Percentiles rank a stretch among this genome's conserved stretches.
phyloP scores from a whole-genome alignment of 257 asterid species.

The Marsdenia floribunda region DNA sequence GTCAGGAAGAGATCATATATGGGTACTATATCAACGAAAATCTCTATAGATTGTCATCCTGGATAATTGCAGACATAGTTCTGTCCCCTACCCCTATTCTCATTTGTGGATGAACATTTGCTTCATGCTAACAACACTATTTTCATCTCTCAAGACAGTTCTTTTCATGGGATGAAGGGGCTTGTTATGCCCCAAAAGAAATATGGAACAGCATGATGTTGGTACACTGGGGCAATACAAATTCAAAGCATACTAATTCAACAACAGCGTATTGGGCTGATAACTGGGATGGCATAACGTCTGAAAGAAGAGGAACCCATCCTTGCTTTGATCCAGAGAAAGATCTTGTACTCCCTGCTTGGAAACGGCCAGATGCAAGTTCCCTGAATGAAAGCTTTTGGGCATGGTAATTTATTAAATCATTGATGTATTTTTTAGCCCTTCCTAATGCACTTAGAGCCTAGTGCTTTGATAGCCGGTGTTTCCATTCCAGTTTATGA shows the following conservation, averaged over 20 bases:
- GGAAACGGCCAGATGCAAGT: constrained; percentile 74
- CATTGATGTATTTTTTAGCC: background rate
- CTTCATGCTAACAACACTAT: constrained; percentile 19
- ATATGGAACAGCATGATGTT: constrained; percentile 98
- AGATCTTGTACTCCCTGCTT: constrained; percentile 95
- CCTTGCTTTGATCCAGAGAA: constrained; percentile 86
- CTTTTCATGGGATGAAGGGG: constrained; percentile 99
- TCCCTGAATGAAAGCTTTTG: constrained; percentile 53
- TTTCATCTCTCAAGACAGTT: constrained; percentile 48
- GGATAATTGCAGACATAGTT: background rate
- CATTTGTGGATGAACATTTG: background rate
- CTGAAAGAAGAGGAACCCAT: constrained; percentile 85
- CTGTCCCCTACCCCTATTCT: background rate
- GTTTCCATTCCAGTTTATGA: constrained; percentile 3
- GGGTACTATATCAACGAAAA: constrained; percentile 48
- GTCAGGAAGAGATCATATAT: constrained; percentile 91
- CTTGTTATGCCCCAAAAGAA: constrained; percentile 98
- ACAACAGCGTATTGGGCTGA: constrained; percentile 95
- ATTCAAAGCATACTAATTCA: constrained; percentile 80
- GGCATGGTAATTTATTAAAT: constrained; percentile 48
- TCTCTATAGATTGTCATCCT: background rate
- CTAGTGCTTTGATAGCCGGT: constrained; percentile 7
- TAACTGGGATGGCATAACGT: constrained; percentile 64
- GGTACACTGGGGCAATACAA: constrained; percentile 98
- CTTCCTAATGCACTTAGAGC: background rate